A percentile compares a stretch with the other conserved stretches of the same genome.
phyloP scores from a whole-genome alignment of 2,329 filamentous ascomycete genomes.

The Rhynchosporium secalis region DNA sequence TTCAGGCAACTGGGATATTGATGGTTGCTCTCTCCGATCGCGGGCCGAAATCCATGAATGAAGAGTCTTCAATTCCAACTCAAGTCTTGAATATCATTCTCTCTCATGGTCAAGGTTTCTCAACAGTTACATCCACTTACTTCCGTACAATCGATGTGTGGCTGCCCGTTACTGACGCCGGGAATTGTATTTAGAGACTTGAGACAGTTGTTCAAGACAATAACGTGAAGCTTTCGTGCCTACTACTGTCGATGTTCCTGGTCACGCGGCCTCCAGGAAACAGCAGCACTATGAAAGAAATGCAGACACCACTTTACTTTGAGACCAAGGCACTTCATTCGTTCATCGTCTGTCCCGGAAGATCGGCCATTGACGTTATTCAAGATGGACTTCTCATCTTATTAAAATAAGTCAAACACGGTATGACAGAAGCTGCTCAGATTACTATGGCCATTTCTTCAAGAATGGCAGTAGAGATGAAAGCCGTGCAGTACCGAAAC shows the following conservation, averaged over 20 bases:
- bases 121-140: conserved; percentile 24
- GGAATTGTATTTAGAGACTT: conserved; percentile 19
- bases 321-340: conserved; percentile 26
- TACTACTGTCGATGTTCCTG: conserved; percentile 30
- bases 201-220: conserved; percentile 22
- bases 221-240: conserved; percentile 21
- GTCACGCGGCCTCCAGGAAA: conserved; percentile 21
- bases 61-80: conserved; percentile 18
- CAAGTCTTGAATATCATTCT: conserved; percentile 27
- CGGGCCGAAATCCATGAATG: conserved; percentile 5
- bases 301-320: conserved; percentile 27
- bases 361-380: conserved; percentile 25
- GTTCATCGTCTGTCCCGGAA: conserved; percentile 24
- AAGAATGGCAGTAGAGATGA: conserved; percentile 27
- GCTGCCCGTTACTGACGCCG: conserved; percentile 28
- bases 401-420: conserved; percentile 30
- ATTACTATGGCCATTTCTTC: conserved; percentile 25
- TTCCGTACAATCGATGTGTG: conserved; percentile 31
- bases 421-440: conserved; percentile 28
- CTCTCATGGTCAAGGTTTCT: conserved; percentile 23
- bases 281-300: conserved; percentile 12
- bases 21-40: conserved; percentile 21
- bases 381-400: conserved; percentile 29
- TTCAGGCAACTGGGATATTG: conserved; percentile 23
- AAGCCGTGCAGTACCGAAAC: conserved; percentile 15